phyloP scores from a whole-genome alignment of 805 yeast species.

The Myxozyma geophila region DNA sequence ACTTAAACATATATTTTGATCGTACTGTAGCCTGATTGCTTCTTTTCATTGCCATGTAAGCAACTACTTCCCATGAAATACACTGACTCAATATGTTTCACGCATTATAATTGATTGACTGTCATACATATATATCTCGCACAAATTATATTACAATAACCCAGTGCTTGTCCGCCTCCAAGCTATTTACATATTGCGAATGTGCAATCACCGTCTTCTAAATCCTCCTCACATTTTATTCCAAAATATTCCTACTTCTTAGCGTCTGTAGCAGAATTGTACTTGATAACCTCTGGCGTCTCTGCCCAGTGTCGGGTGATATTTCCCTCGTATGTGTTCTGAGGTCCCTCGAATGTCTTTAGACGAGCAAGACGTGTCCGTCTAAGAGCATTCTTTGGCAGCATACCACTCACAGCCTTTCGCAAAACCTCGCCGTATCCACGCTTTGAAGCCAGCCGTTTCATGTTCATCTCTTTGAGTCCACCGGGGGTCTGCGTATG shows the following conservation, averaged over 20 bases:
- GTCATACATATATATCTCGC: too few species aligned
- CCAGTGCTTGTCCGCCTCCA: too few species aligned
- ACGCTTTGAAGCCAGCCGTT: slow-evolving; percentile 68
- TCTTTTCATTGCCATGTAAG: too few species aligned
- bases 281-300: slow-evolving; percentile 15
- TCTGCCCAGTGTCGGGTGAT: slow-evolving; percentile 49
- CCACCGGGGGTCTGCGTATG: slow-evolving; percentile 88
- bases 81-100: too few species aligned
- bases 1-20: too few species aligned
- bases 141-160: too few species aligned
- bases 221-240: too few species aligned
- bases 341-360: slow-evolving; percentile 84
- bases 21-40: too few species aligned
- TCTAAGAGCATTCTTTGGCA: slow-evolving; percentile 88
- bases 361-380: slow-evolving; percentile 78
- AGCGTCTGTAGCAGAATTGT: not conserved
- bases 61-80: too few species aligned
- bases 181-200: too few species aligned
- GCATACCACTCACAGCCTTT: slow-evolving; percentile 93
- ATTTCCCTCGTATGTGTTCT: slow-evolving; percentile 83
- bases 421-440: slow-evolving; percentile 86
- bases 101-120: too few species aligned
- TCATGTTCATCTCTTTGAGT: slow-evolving; percentile 81
- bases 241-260: not conserved
- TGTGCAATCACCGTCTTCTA: not conserved